Conservation (phyloP, 805 yeast genomes). For the Nakazawaea wyomingensis region DNA sequence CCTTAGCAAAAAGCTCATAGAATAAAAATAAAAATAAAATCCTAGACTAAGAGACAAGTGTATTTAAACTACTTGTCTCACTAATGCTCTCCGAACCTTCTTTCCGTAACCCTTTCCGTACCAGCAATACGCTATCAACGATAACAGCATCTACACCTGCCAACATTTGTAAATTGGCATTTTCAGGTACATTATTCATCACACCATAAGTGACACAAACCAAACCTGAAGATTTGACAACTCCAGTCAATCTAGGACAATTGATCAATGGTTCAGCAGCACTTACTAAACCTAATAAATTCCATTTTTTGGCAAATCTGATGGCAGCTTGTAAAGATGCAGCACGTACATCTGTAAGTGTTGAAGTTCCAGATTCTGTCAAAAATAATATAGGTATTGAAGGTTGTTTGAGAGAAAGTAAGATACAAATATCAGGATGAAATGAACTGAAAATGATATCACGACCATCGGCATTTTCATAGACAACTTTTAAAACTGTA, state of each 20-base stretch:
- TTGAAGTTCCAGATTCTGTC: slow-evolving; percentile 80
- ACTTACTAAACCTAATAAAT: slow-evolving; percentile 83
- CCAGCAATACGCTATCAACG: slow-evolving; percentile 90
- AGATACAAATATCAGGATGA: slow-evolving; percentile 88
- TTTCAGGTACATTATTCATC: slow-evolving; percentile 77
- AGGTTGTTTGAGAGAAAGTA: slow-evolving; percentile 88
- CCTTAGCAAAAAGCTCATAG: neutral
- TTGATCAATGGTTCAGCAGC: slow-evolving; percentile 83
- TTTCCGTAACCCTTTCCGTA: slow-evolving; percentile 67
- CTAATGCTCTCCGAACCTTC: slow-evolving; percentile 14
- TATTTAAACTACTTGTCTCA: slow-evolving; percentile 6
- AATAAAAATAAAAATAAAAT: neutral
- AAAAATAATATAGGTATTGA: slow-evolving; percentile 85
- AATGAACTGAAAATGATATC: slow-evolving; percentile 89
- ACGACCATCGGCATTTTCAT: slow-evolving; percentile 71
- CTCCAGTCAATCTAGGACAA: slow-evolving; percentile 85
- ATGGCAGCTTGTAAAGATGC: slow-evolving; percentile 86
- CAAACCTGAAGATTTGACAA: slow-evolving; percentile 85
- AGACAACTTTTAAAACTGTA: slow-evolving; percentile 73
- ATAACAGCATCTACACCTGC: slow-evolving; percentile 99
- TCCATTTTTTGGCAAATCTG: slow-evolving; percentile 87
- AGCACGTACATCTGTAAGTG: slow-evolving; percentile 90
- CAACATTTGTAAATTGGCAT: slow-evolving; percentile 78
- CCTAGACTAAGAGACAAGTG: neutral
- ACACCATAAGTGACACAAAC: slow-evolving; percentile 92